Percentiles rank a stretch among this genome's conserved stretches.
Evolutionary conservation across 2,329 filamentous ascomycete species (phyloP).

Genomic region (Aspergillus quadricinctus): DNA sequence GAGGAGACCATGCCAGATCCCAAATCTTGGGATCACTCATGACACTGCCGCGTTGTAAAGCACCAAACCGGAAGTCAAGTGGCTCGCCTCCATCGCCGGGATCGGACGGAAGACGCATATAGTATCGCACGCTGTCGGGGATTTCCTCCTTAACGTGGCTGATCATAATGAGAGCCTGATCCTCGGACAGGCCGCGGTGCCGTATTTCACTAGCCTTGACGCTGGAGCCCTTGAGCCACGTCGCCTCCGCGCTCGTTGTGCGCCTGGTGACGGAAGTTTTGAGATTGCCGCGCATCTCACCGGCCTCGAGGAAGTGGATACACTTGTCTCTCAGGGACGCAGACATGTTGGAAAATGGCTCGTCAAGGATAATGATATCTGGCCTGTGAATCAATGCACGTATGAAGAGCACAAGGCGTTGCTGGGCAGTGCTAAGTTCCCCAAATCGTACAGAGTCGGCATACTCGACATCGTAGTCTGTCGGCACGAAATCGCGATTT

Average conservation of each 20-base stretch:
- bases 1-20: constrained; percentile 26
- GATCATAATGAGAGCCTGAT: constrained; percentile 85
- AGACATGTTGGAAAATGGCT: constrained; percentile 84
- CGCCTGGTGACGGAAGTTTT: constrained; percentile 17
- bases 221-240: constrained; percentile 11
- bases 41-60: constrained; percentile 16
- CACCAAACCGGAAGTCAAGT: constrained; percentile 30
- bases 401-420: constrained; percentile 80
- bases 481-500: constrained; percentile 4
- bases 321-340: constrained; percentile 80
- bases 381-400: constrained; percentile 75
- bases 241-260: constrained; percentile 1
- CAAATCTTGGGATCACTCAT: constrained; percentile 23
- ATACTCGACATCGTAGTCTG: constrained; percentile 51
- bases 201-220: constrained; percentile 10
- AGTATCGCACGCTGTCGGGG: constrained; percentile 75
- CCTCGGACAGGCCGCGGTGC: constrained; percentile 55
- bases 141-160: constrained; percentile 90
- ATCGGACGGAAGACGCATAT: constrained; percentile 68
- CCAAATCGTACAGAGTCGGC: constrained; percentile 74
- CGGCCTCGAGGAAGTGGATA: constrained; percentile 69
- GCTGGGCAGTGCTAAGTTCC: constrained; percentile 48
- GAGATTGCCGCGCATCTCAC: constrained; percentile 49
- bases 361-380: constrained; percentile 79
- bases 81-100: constrained; percentile 14